Evolutionary conservation across 148 eudicot species (phyloP).

Genomic region (Spergularia bocconei): DNA sequence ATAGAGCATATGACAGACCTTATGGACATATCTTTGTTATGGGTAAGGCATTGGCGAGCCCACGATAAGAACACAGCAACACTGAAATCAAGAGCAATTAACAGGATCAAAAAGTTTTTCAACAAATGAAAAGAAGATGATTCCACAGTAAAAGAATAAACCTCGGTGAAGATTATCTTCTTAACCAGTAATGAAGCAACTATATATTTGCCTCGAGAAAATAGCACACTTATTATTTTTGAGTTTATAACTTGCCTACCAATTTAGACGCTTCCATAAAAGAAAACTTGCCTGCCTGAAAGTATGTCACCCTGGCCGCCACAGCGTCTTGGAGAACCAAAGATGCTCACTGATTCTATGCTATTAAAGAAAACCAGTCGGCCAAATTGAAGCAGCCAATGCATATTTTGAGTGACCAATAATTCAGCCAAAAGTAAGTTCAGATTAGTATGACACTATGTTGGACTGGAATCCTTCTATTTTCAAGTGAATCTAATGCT

Average conservation of each 20-base stretch:
- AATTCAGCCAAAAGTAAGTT: too few relatives aligned
- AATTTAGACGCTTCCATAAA: too few relatives aligned
- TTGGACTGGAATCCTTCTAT: too few relatives aligned
- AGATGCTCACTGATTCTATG: slow-evolving; percentile 32
- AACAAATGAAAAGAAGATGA: neutral
- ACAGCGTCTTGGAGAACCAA: slow-evolving; percentile 97
- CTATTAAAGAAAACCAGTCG: too few relatives aligned
- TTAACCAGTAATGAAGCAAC: neutral
- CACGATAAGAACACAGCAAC: slow-evolving; percentile 83
- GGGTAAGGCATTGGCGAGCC: slow-evolving; percentile 55
- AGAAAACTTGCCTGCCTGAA: slow-evolving; percentile 68
- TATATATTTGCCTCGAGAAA: neutral
- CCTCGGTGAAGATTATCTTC: neutral
- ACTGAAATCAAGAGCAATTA: slow-evolving; percentile 37
- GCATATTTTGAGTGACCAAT: too few relatives aligned
- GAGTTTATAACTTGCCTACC: neutral
- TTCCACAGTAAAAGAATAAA: neutral
- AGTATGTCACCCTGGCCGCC: slow-evolving; percentile 99
- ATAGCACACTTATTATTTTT: neutral
- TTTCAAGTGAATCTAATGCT: too few relatives aligned
- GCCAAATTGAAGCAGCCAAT: too few relatives aligned
- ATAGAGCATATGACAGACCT: slow-evolving; percentile 20
- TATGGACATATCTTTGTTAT: slow-evolving; percentile 21
- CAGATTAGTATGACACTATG: too few relatives aligned
- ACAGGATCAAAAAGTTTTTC: neutral